These are phyloP conservation scores for Parsonsia alboflavescens DNA, from an alignment of 257 asterid species.

Conservation along the genomic window DNA sequence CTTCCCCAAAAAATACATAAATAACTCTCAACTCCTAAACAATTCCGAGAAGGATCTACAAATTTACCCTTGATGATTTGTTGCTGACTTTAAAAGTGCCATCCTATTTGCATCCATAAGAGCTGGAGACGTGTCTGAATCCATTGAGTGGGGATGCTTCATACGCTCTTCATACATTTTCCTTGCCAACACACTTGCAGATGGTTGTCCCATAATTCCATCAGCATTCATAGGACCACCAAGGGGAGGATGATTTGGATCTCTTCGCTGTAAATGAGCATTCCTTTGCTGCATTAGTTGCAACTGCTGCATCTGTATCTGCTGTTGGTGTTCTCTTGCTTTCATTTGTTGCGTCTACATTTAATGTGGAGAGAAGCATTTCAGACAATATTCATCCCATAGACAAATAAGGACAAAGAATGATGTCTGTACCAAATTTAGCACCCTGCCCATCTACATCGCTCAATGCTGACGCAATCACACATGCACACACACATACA, in stretches of 20 bases:
- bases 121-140: constrained; percentile 78
- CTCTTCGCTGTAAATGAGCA: constrained; percentile 90
- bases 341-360: constrained; percentile 87
- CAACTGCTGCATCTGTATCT: constrained; percentile 88
- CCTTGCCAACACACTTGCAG: constrained; percentile 92
- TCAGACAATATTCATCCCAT: not conserved
- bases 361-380: constrained; percentile 2
- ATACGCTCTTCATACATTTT: constrained; percentile 93
- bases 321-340: constrained; percentile 95
- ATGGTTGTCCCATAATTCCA: constrained; percentile 93
- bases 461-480: not conserved
- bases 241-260: constrained; percentile 84
- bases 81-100: constrained; percentile 89
- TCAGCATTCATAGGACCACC: constrained; percentile 82
- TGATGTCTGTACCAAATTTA: not conserved
- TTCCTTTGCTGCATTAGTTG: constrained; percentile 94
- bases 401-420: not conserved
- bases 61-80: constrained; percentile 87
- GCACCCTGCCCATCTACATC: not conserved
- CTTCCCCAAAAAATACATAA: not conserved
- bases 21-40: not conserved
- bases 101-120: constrained; percentile 86
- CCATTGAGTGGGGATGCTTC: constrained; percentile 91
- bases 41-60: constrained; percentile 9
- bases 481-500: not conserved